Evolutionary conservation across 2,329 filamentous ascomycete species (phyloP).

Genomic region (Talaromyces sp.): DNA sequence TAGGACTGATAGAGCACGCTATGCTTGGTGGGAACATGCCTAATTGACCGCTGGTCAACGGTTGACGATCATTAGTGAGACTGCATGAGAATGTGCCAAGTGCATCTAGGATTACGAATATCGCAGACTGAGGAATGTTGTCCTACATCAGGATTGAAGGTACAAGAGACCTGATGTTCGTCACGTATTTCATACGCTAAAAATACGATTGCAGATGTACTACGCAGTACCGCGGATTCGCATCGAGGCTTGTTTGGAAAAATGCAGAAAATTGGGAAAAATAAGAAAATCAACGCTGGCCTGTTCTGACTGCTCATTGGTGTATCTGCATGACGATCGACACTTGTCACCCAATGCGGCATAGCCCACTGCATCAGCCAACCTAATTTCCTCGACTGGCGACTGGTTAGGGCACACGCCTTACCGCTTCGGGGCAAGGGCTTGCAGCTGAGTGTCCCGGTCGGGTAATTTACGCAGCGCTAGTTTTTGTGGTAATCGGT

Average conservation of each 20-base stretch:
- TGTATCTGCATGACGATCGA: constrained; percentile 15
- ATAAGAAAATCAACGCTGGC: neutral
- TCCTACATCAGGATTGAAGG: no score
- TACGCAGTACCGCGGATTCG: constrained; percentile 2
- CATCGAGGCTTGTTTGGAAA: constrained; percentile 1
- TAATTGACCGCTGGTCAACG: neutral
- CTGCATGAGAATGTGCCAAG: constrained; percentile 7
- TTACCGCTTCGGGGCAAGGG: constrained; percentile 3
- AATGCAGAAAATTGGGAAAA: neutral
- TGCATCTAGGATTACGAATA: neutral
- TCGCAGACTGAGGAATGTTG: neutral
- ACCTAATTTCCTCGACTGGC: neutral
- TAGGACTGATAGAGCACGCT: neutral
- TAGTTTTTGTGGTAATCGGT: constrained; percentile 2
- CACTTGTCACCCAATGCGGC: neutral
- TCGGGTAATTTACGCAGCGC: neutral
- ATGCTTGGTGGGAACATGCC: neutral
- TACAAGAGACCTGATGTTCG: no score
- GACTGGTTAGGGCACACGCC: neutral
- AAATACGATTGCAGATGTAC: neutral
- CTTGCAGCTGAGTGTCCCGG: neutral
- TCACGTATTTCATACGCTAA: neutral
- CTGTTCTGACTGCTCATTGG: neutral
- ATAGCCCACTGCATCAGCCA: constrained; percentile 2
- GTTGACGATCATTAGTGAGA: neutral